These are phyloP conservation scores for Ophiostoma sp. DNA, from an alignment of 2,329 filamentous ascomycete genomes.

Conservation along the genomic window DNA sequence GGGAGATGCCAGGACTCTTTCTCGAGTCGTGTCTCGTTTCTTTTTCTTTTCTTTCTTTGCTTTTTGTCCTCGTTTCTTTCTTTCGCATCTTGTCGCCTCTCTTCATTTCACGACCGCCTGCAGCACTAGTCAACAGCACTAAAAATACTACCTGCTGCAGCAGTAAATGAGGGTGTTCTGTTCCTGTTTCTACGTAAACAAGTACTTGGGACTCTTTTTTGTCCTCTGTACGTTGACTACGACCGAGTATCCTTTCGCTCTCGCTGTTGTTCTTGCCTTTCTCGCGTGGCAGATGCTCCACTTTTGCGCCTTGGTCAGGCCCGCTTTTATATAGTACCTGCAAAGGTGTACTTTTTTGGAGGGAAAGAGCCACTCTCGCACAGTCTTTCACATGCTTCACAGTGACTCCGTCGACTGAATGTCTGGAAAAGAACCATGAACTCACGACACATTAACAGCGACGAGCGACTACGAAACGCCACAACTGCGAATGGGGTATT, in stretches of 20 bases:
- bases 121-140: background rate
- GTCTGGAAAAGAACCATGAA: background rate
- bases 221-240: background rate
- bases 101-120: background rate
- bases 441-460: background rate
- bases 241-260: background rate
- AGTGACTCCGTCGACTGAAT: no score
- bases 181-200: background rate
- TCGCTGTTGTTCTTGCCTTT: background rate
- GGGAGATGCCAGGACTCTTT: background rate
- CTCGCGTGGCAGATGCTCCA: no score
- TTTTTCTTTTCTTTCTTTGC: background rate
- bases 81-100: background rate
- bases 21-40: background rate
- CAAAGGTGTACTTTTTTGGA: background rate
- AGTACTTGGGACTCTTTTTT: no score
- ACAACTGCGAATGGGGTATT: background rate
- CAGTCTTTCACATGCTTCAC: constrained; percentile 14
- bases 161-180: constrained; percentile 1
- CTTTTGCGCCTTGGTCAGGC: background rate
- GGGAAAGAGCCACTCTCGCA: background rate
- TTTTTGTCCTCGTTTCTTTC: background rate
- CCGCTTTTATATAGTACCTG: constrained; percentile 8
- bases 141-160: constrained; percentile 1
- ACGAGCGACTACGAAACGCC: background rate